A percentile compares a stretch with the other conserved stretches of the same genome.
Evolutionary conservation across 1,284 basidiomycete species (phyloP).

Genomic region (Trichosporon ovoides): DNA sequence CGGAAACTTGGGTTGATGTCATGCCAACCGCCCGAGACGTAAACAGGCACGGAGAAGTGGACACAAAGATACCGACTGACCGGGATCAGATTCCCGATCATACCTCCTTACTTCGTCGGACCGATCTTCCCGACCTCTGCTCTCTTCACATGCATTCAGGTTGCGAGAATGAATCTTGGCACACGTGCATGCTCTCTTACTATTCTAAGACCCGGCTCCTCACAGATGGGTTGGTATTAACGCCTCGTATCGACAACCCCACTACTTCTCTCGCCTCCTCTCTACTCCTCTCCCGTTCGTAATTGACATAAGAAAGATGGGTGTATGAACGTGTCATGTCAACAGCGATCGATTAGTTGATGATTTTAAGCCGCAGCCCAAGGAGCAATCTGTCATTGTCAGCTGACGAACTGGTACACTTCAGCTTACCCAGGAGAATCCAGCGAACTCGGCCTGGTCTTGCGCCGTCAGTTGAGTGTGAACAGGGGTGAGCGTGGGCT

Average conservation of each 20-base stretch:
- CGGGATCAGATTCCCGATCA: too few species aligned
- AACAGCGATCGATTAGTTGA: background rate
- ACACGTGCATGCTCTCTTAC: constrained; percentile 5
- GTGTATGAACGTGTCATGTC: background rate
- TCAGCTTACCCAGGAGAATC: constrained; percentile 71
- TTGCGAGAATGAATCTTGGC: background rate
- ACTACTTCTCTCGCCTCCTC: too few species aligned
- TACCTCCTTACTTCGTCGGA: too few species aligned
- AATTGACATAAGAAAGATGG: background rate
- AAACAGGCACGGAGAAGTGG: too few species aligned
- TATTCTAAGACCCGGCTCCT: constrained; percentile 1
- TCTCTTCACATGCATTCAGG: too few species aligned
- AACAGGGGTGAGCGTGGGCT: constrained; percentile 95
- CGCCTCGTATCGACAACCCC: background rate
- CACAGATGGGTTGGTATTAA: background rate
- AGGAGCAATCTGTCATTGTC: constrained; percentile 29
- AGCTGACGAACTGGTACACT: background rate
- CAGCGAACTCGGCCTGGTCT: constrained; percentile 92
- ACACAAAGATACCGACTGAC: too few species aligned
- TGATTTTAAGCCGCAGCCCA: constrained; percentile 23
- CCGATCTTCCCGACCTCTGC: too few species aligned
- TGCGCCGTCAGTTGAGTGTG: constrained; percentile 87
- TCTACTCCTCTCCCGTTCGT: background rate
- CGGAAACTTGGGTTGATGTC: too few species aligned
- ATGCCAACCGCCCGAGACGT: too few species aligned